Evolutionary conservation across 176 grass and related monocot species (phyloP).

Genomic region (Rhynchospora tenuis): DNA sequence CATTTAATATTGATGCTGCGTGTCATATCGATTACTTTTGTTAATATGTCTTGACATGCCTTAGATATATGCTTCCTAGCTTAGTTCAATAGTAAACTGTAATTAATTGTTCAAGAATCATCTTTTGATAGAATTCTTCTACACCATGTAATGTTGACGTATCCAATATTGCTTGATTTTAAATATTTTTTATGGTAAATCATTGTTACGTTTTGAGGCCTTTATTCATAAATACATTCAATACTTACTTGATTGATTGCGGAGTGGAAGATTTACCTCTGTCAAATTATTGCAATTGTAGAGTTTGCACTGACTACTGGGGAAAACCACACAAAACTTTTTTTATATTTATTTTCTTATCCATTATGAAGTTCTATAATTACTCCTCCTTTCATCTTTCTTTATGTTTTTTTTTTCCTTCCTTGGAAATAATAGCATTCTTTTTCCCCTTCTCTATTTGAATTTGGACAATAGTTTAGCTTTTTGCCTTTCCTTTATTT

Average conservation of each 20-base stretch:
- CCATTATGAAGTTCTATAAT: too few relatives aligned
- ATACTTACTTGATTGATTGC: neutral
- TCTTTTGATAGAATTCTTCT: neutral
- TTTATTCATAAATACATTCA: neutral
- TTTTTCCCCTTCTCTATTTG: too few relatives aligned
- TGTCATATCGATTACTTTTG: neutral
- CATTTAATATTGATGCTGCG: too few relatives aligned
- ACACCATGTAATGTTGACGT: neutral
- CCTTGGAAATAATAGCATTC: too few relatives aligned
- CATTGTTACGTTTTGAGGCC: neutral
- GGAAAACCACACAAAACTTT: too few relatives aligned
- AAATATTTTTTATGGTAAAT: neutral
- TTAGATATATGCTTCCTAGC: neutral
- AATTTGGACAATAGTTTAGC: neutral
- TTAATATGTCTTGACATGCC: neutral
- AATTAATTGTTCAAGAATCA: neutral
- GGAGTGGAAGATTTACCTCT: neutral
- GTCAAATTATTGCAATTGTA: too few relatives aligned
- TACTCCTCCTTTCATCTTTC: too few relatives aligned
- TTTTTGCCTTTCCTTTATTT: slow-evolving; percentile 6
- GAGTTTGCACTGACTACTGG: too few relatives aligned
- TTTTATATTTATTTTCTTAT: too few relatives aligned
- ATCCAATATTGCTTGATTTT: neutral
- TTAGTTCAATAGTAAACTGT: neutral
- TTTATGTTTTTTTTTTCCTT: too few relatives aligned